Conservation (phyloP, 495 filamentous ascomycete species). For the Penicillium cinerascens region DNA sequence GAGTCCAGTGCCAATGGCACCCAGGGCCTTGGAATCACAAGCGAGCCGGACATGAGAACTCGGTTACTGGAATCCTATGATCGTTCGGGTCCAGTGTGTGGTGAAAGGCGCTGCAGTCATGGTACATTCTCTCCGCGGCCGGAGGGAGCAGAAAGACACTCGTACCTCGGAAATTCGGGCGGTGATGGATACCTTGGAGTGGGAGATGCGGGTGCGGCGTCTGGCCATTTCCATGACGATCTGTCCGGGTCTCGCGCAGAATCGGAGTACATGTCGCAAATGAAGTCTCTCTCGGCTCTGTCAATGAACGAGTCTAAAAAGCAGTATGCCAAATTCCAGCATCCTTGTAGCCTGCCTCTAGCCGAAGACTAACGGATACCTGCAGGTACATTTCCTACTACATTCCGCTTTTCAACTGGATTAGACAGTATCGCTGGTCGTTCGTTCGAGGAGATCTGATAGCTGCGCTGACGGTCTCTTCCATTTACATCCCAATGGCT, state of each 20-base stretch:
- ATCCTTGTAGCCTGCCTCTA: background rate
- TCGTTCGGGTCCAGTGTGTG: slow-evolving; percentile 32
- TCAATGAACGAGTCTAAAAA: slow-evolving; percentile 33
- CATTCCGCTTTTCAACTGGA: slow-evolving; percentile 86
- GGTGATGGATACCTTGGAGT: slow-evolving; percentile 17
- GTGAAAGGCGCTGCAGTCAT: slow-evolving; percentile 59
- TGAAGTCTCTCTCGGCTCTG: slow-evolving; percentile 28
- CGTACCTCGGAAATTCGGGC: slow-evolving; percentile 14
- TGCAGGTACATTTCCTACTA: slow-evolving; percentile 89
- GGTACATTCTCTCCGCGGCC: slow-evolving; percentile 77
- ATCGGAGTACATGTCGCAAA: slow-evolving; percentile 33
- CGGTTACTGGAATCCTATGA: slow-evolving; percentile 40
- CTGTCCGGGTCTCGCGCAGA: slow-evolving; percentile 19
- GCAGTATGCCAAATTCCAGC: slow-evolving; percentile 25
- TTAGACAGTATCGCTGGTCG: slow-evolving; percentile 73
- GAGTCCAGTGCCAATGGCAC: slow-evolving; percentile 3
- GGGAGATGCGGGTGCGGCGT: slow-evolving; percentile 8
- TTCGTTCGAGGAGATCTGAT: slow-evolving; percentile 84
- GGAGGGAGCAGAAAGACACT: slow-evolving; percentile 43
- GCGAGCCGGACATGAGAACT: slow-evolving; percentile 30
- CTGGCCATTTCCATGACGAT: slow-evolving; percentile 11
- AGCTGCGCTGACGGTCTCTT: slow-evolving; percentile 84
- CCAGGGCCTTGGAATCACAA: slow-evolving; percentile 14
- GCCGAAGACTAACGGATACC: slow-evolving; percentile 15
- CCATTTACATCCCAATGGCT: slow-evolving; percentile 97